phyloP scores from a whole-genome alignment of 345 rosid genomes.

The Citrus sp. region DNA sequence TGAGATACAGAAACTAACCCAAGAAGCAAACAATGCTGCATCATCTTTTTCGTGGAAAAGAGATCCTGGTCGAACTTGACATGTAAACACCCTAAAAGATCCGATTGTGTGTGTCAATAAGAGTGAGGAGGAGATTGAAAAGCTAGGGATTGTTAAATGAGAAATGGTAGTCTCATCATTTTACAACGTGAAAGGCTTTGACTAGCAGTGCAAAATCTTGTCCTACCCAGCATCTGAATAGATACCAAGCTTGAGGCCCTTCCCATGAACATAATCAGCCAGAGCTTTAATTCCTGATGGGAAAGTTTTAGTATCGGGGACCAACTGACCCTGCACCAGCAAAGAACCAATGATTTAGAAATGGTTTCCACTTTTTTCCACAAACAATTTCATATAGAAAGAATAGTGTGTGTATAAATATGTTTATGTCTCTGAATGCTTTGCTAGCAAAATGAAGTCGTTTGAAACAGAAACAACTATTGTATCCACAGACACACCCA shows the following conservation, averaged over 20 bases:
- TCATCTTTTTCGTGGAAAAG: constrained; percentile 81
- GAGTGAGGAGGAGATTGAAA: constrained; percentile 5
- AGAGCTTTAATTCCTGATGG: constrained; percentile 88
- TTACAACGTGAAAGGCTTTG: constrained; percentile 20
- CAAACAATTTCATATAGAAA: constrained; percentile 1
- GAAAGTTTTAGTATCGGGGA: constrained; percentile 72
- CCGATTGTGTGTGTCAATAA: constrained; percentile 6
- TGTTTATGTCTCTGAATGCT: background rate
- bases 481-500: background rate
- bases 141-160: background rate
- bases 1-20: constrained; percentile 60
- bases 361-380: background rate
- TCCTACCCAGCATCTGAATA: constrained; percentile 99
- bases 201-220: constrained; percentile 18
- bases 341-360: constrained; percentile 10
- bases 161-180: constrained; percentile 7
- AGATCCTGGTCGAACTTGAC: constrained; percentile 98
- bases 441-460: background rate
- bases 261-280: constrained; percentile 76
- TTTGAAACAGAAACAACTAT: background rate
- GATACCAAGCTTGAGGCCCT: constrained; percentile 95
- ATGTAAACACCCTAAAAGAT: constrained; percentile 64
- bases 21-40: constrained; percentile 76
- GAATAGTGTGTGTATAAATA: background rate
- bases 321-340: constrained; percentile 64